Base-by-base conservation (phyloP, 768 basidiomycete species). In the Macrolepiota albuminosa region DNA sequence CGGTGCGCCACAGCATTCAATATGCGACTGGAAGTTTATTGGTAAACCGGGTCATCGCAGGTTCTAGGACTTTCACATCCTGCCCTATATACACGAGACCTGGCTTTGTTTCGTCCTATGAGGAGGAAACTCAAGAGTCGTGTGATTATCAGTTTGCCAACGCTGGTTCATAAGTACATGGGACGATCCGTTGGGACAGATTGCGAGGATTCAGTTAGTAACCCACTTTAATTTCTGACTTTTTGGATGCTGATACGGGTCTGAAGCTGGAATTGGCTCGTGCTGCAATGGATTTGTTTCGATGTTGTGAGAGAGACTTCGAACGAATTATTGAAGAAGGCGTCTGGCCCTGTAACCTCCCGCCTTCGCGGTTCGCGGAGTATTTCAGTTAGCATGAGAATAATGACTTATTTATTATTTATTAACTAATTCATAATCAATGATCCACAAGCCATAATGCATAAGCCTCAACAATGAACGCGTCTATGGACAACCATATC, bases 321-420 rank as follows among this genome's bases (percentile, higher is more conserved):
- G 84, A 85, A 63, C 70, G 64, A 10, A 67, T 76, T 7, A 70
- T 84, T 14, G 60, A 68, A 34, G 68, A 74, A 8, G 79, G 81
- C 14, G 72, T 71, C 21, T 84, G 83, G 84, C 84, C 83, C 10
- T 82, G 80, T 62, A 76, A 80, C 51, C 71, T 79, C 14, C 78
- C 77, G 8, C 78, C 78, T 18, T 56, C 64, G 13, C 59, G 60
- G 34, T 74, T 70, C 64, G 68, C 69, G 48, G 65, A 69, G 63
- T 74, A 74, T 61, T 77, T 72, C 68, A 67, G 66, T 48, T 75
- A 56, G 21, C 31, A 42, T 8, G 40, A 43, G 18, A 43, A 43
- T 43, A 43, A 21, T 43, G 42, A 21, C n/a, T 37, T 36, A 37
- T 47, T 52, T 34, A 57, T 48, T 43, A 54, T 9, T 48, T n/a